phyloP scores from a whole-genome alignment of 2,329 filamentous ascomycete species.

The Ophiocordyceps camponoti-rufipedis region DNA sequence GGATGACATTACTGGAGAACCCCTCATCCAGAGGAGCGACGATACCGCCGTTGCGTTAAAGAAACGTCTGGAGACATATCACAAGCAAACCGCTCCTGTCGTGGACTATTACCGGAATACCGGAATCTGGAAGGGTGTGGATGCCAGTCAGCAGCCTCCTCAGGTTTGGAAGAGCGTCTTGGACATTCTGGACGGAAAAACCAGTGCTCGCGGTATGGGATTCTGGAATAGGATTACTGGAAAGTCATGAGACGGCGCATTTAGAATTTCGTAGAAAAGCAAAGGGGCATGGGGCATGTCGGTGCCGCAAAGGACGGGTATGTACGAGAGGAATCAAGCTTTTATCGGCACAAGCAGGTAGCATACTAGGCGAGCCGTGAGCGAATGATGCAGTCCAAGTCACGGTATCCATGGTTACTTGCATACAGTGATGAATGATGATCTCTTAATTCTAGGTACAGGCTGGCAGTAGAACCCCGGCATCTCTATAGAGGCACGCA shows the following conservation, averaged over 20 bases:
- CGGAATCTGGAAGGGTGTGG: slow-evolving; percentile 89
- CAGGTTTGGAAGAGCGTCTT: slow-evolving; percentile 92
- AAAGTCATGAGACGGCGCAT: slow-evolving; percentile 3
- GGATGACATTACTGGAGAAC: slow-evolving; percentile 93
- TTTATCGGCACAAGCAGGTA: too few relatives aligned
- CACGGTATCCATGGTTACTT: too few relatives aligned
- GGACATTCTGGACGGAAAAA: slow-evolving; percentile 55
- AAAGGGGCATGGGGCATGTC: too few relatives aligned
- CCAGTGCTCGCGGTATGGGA: slow-evolving; percentile 16
- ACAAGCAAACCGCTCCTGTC: slow-evolving; percentile 82
- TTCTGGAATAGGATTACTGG: slow-evolving; percentile 20
- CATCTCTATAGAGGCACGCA: too few relatives aligned
- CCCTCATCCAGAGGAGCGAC: slow-evolving; percentile 86
- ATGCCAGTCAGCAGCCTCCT: slow-evolving; percentile 88
- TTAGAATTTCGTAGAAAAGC: too few relatives aligned
- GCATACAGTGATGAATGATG: too few relatives aligned
- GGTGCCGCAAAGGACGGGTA: too few relatives aligned
- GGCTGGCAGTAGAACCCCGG: too few relatives aligned
- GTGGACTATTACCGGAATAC: slow-evolving; percentile 95
- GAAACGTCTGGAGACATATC: slow-evolving; percentile 88
- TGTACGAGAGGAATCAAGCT: too few relatives aligned
- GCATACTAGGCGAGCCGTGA: too few relatives aligned
- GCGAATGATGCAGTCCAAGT: too few relatives aligned
- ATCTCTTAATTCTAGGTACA: too few relatives aligned
- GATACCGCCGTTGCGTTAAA: slow-evolving; percentile 92